phyloP scores from a whole-genome alignment of 106 monocot genomes.

The Gastrodia elata region DNA sequence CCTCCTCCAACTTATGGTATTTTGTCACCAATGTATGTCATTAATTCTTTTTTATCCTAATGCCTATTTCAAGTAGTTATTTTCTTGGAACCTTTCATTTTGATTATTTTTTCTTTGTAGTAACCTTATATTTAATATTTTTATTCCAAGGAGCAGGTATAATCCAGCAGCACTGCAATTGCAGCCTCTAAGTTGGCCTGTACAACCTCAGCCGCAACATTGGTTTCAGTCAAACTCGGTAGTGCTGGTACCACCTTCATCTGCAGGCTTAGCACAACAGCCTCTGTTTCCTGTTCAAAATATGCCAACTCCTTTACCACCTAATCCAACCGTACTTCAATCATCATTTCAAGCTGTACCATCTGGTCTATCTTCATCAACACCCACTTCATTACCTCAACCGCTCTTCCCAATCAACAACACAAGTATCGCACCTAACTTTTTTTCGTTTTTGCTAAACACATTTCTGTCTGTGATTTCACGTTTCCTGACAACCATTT shows the following conservation, averaged over 20 bases:
- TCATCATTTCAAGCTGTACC: conserved; percentile 33
- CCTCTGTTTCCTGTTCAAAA: conserved; percentile 85
- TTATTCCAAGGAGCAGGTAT: conserved; percentile 36
- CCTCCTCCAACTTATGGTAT: conserved; percentile 58
- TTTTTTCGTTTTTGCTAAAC: conserved; percentile 24
- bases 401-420: conserved; percentile 83
- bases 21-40: conserved; percentile 59
- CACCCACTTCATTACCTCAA: conserved; percentile 45
- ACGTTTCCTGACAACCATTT: conserved; percentile 18
- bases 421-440: conserved; percentile 17
- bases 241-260: conserved; percentile 25
- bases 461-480: conserved; percentile 15
- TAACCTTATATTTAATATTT: background rate
- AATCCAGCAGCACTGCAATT: conserved; percentile 52
- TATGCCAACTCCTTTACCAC: conserved; percentile 23
- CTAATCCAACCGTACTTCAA: conserved; percentile 34
- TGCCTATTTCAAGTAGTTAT: background rate
- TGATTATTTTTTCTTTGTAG: background rate
- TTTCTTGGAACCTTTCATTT: too few species aligned
- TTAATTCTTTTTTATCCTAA: background rate
- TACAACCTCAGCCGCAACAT: conserved; percentile 37
- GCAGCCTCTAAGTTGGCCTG: conserved; percentile 53
- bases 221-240: conserved; percentile 55
- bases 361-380: conserved; percentile 41
- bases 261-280: conserved; percentile 34